phyloP scores from a whole-genome alignment of 176 grass and related monocot species.

The Elaeis guineensis region DNA sequence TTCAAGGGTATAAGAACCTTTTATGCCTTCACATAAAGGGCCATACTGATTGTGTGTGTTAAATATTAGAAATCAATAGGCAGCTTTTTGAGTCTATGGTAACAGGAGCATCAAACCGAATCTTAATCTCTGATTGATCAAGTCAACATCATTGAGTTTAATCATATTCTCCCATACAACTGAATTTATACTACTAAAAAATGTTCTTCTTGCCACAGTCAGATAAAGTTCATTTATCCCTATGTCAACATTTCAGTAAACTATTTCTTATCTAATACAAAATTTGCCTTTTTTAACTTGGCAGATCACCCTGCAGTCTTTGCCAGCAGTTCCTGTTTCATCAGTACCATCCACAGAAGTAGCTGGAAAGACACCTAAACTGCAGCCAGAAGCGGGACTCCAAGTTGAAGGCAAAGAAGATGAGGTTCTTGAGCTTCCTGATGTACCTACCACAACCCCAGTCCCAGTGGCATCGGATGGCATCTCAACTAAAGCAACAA shows the following conservation, averaged over 20 bases:
- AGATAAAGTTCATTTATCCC: no score
- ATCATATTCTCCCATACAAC: no score
- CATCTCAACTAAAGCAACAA: constrained; percentile 22
- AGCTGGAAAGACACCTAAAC: constrained; percentile 25
- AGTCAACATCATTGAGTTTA: no score
- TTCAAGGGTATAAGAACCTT: no score
- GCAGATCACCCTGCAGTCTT: constrained; percentile 68
- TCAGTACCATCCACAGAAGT: constrained; percentile 28
- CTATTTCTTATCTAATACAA: constrained; percentile 5
- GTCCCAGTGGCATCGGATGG: constrained; percentile 33
- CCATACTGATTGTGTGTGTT: no score
- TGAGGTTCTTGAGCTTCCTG: constrained; percentile 79
- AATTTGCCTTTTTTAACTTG: not conserved
- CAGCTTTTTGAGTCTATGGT: no score
- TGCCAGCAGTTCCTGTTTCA: constrained; percentile 56
- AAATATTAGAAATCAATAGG: no score
- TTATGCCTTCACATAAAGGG: no score
- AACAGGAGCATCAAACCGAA: no score
- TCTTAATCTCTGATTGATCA: no score
- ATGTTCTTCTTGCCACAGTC: not conserved
- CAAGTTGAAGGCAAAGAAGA: constrained; percentile 29
- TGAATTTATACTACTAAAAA: no score
- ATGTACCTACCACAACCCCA: constrained; percentile 60
- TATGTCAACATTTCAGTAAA: constrained; percentile 3
- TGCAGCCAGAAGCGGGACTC: constrained; percentile 16